Percentiles rank a stretch among this genome's conserved stretches.
These are phyloP conservation scores for Boletus speciosus DNA, from an alignment of 768 basidiomycete species.

Conservation along the genomic window DNA sequence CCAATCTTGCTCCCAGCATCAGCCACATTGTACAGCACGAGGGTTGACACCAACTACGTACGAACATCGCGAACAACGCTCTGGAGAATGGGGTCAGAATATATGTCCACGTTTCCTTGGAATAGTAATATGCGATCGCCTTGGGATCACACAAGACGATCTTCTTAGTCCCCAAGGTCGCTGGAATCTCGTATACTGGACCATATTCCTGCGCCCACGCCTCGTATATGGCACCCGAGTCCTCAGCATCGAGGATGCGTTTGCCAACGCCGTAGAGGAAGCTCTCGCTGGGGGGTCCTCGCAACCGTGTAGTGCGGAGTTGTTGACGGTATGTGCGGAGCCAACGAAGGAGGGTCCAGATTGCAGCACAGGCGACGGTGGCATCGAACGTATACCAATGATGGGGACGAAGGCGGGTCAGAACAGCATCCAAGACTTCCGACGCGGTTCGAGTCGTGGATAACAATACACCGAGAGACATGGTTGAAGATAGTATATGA, in stretches of 20 bases:
- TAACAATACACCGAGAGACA: neutral
- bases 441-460: neutral
- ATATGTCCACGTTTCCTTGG: conserved; percentile 34
- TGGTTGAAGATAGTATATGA: neutral
- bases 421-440: neutral
- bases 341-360: conserved; percentile 12
- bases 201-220: conserved; percentile 23
- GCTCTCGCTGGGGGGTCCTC: conserved; percentile 17
- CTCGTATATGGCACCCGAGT: conserved; percentile 16
- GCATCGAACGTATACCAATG: neutral
- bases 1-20: conserved; percentile 15
- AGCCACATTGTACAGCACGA: neutral
- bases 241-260: neutral
- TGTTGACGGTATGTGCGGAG: neutral
- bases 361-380: neutral
- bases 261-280: conserved; percentile 18
- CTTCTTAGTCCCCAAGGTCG: conserved; percentile 6
- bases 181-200: conserved; percentile 12
- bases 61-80: conserved; percentile 26
- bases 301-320: conserved; percentile 11
- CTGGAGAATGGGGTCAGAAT: conserved; percentile 36
- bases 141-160: conserved; percentile 41
- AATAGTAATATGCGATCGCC: conserved; percentile 15
- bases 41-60: neutral
- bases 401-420: neutral